Percentiles rank a stretch among this genome's conserved stretches.
phyloP scores from a whole-genome alignment of 2,329 filamentous ascomycete genomes.

The Fusarium sp. region DNA sequence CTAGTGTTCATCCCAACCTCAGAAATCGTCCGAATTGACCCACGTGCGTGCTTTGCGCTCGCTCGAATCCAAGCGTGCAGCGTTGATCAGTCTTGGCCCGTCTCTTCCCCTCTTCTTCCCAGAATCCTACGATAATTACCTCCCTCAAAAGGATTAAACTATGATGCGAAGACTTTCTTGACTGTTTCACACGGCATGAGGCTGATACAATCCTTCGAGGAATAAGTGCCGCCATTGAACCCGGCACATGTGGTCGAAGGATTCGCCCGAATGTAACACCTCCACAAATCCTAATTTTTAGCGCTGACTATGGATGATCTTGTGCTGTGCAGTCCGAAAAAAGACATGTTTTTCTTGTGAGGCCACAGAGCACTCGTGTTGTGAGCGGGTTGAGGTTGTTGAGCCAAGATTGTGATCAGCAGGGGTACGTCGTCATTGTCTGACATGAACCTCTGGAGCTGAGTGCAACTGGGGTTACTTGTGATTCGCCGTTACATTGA shows the following conservation, averaged over 20 bases:
- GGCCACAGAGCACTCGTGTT: no score
- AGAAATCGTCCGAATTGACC: neutral
- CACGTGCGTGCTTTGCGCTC: constrained; percentile 21
- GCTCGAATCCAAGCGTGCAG: neutral
- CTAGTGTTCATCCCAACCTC: neutral
- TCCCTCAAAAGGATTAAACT: neutral
- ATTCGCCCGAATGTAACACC: constrained; percentile 3
- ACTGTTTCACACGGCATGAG: constrained; percentile 1
- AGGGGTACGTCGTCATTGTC: neutral
- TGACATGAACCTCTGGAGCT: constrained; percentile 1
- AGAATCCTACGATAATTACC: neutral
- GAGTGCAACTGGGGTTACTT: neutral
- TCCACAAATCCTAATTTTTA: neutral
- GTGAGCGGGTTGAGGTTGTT: neutral
- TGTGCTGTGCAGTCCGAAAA: neutral
- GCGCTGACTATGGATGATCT: neutral
- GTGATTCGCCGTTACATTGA: neutral
- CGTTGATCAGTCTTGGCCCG: constrained; percentile 30
- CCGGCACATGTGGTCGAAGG: constrained; percentile 1
- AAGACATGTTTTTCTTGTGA: neutral
- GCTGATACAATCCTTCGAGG: neutral
- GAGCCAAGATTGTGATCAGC: constrained; percentile 18
- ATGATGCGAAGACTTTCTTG: constrained; percentile 22
- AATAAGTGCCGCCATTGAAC: neutral
- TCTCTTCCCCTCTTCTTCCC: constrained; percentile 5